Evolutionary conservation across 495 filamentous ascomycete species (phyloP).

Genomic region (Neurospora sp.): DNA sequence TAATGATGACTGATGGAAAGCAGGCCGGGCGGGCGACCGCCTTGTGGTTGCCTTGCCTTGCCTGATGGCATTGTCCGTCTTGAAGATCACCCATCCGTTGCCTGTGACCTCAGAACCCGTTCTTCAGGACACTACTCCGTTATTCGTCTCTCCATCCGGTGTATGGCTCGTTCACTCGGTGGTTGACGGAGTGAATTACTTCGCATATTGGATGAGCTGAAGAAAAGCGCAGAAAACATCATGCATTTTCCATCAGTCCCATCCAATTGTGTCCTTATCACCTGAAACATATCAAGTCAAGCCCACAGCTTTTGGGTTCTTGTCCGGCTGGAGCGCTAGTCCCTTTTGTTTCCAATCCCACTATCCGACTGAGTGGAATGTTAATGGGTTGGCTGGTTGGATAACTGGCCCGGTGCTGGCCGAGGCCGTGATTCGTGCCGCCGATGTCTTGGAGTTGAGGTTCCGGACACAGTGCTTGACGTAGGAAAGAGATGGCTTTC

Average conservation of each 20-base stretch:
- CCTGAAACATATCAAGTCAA: background rate
- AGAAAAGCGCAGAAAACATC: background rate
- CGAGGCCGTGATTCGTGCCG: background rate
- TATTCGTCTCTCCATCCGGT: background rate
- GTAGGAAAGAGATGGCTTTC: background rate
- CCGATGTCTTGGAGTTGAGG: background rate
- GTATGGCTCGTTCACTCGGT: background rate
- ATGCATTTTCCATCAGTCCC: background rate
- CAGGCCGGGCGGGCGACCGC: background rate
- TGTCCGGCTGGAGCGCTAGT: background rate
- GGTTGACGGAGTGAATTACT: background rate
- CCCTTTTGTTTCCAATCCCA: background rate
- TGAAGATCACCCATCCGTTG: background rate
- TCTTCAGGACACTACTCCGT: background rate
- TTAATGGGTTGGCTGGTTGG: background rate
- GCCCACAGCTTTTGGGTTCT: background rate
- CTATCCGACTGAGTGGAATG: background rate
- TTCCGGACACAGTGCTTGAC: background rate
- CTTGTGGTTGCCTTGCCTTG: background rate
- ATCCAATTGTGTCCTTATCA: background rate
- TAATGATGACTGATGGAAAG: background rate
- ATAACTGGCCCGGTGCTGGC: background rate
- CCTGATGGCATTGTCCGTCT: background rate
- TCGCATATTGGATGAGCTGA: background rate
- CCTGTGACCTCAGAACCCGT: background rate